These are phyloP conservation scores for Phaseolus coccineus DNA, from an alignment of 331 rosid species.

Conservation along the genomic window DNA sequence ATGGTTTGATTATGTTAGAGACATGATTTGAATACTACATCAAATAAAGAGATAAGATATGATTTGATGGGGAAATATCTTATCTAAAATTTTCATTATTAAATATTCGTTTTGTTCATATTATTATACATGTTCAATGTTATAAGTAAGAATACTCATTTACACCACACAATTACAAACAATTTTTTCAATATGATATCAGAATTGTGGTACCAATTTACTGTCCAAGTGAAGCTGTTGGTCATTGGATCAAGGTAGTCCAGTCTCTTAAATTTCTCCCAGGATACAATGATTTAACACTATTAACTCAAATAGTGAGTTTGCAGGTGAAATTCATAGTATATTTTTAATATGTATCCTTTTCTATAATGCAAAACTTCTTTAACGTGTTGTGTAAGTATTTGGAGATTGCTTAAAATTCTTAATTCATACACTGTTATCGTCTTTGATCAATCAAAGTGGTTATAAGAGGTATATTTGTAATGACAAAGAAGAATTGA, in stretches of 20 bases:
- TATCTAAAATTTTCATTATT: no score
- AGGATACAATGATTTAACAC: constrained; percentile 78
- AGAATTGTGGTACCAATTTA: constrained; percentile 9
- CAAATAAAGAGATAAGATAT: no score
- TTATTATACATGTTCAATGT: no score
- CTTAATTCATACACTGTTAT: constrained; percentile 33
- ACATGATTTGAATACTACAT: no score
- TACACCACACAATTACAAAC: no score
- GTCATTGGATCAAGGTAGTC: constrained; percentile 78
- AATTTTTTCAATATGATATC: no score
- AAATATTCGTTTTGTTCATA: no score
- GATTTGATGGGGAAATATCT: no score
- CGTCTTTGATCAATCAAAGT: constrained; percentile 5
- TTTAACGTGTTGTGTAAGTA: background rate
- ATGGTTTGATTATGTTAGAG: no score
- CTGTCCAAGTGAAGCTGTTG: constrained; percentile 65
- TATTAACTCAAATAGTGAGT: constrained; percentile 83
- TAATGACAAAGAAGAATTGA: background rate
- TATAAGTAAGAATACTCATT: no score
- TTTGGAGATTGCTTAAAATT: constrained; percentile 11
- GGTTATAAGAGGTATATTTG: background rate
- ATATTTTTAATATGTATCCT: constrained; percentile 26
- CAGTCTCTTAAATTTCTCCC: constrained; percentile 77
- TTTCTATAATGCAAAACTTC: constrained; percentile 23
- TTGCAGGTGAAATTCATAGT: constrained; percentile 72